Conservation (phyloP, 208 protist species). For the Porcisia deanei region DNA sequence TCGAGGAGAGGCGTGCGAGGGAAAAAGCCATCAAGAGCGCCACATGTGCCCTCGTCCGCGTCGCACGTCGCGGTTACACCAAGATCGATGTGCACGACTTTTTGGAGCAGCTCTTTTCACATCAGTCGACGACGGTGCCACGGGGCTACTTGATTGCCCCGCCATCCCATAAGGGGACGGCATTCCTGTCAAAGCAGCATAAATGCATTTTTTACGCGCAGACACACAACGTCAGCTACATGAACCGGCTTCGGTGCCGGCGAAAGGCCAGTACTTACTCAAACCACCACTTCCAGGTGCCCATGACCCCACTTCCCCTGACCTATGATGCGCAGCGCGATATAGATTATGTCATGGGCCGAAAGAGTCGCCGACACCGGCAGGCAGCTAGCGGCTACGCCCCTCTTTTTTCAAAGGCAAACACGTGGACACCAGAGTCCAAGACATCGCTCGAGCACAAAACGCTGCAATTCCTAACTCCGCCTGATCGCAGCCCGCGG, state of each 20-base stretch:
- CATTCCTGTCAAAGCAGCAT: conserved; percentile 10
- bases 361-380: conserved; percentile 9
- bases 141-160: background rate
- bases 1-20: background rate
- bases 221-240: conserved; percentile 24
- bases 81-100: conserved; percentile 4
- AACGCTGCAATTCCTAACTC: conserved; percentile 36
- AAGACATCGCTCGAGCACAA: conserved; percentile 19
- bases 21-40: conserved; percentile 1
- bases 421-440: background rate
- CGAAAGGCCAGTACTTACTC: conserved; percentile 10
- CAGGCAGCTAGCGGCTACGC: conserved; percentile 43
- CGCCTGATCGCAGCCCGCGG: conserved; percentile 29
- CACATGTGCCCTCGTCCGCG: background rate
- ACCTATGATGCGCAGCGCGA: conserved; percentile 42
- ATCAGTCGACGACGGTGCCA: conserved; percentile 5
- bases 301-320: conserved; percentile 35
- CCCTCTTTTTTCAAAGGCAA: conserved; percentile 43
- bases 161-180: background rate
- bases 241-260: conserved; percentile 7
- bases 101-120: conserved; percentile 5
- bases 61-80: conserved; percentile 1
- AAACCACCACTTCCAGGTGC: conserved; percentile 15
- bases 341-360: conserved; percentile 13
- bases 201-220: background rate